These are phyloP conservation scores for Exsudoporus floridanus DNA, from an alignment of 1,284 basidiomycete species.

Conservation along the genomic window DNA sequence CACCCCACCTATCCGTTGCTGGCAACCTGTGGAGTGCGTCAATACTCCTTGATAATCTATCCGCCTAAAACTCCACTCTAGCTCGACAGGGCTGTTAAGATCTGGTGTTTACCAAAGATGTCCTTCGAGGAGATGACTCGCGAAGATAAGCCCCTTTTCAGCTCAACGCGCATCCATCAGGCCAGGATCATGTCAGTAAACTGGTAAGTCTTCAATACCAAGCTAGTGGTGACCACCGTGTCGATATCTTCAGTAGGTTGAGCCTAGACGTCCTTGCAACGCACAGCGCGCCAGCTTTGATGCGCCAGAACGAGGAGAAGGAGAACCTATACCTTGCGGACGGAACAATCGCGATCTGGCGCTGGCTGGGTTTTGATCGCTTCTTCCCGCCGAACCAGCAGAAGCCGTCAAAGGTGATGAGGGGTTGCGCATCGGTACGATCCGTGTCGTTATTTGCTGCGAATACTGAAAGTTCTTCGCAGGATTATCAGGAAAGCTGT, in stretches of 20 bases:
- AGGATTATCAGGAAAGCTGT: conserved; percentile 78
- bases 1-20: conserved; percentile 60
- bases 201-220: conserved; percentile 44
- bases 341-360: conserved; percentile 61
- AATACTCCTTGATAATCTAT: not conserved
- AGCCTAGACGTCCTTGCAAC: conserved; percentile 57
- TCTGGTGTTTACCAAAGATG: conserved; percentile 54
- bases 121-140: conserved; percentile 42
- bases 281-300: conserved; percentile 57
- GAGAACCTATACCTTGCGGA: conserved; percentile 41
- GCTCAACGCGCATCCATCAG: conserved; percentile 60
- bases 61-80: conserved; percentile 29
- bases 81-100: conserved; percentile 71
- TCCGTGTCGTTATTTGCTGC: not conserved
- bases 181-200: conserved; percentile 61
- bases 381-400: conserved; percentile 57
- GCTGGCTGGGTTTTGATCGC: conserved; percentile 62
- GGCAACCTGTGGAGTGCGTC: conserved; percentile 70
- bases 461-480: conserved; percentile 8
- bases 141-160: conserved; percentile 75
- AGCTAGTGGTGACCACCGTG: not conserved
- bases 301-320: conserved; percentile 41
- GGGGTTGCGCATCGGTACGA: conserved; percentile 62
- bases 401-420: conserved; percentile 41
- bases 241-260: conserved; percentile 45